A percentile compares a stretch with the other conserved stretches of the same genome.
These are phyloP conservation scores for Posidonia oceanica DNA, from an alignment of 116 monocot species.

Conservation along the genomic window DNA sequence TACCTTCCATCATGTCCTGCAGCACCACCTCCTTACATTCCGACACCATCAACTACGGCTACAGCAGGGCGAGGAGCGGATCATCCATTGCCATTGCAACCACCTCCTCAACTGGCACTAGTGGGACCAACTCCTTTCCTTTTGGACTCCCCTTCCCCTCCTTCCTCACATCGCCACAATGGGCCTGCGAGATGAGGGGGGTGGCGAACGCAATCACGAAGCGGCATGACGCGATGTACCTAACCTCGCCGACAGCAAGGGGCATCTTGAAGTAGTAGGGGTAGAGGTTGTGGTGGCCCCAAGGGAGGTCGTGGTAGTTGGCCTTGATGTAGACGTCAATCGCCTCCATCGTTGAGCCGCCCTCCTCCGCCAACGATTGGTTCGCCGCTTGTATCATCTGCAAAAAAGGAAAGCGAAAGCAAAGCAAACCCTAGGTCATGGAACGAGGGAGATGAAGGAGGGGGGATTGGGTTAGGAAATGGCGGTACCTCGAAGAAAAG, in stretches of 20 bases:
- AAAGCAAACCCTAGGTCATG: background rate
- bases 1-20: background rate
- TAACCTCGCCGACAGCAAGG: constrained; percentile 4
- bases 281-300: constrained; percentile 14
- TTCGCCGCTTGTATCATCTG: constrained; percentile 15
- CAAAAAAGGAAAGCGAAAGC: background rate
- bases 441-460: too few relatives aligned
- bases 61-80: too few relatives aligned
- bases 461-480: background rate
- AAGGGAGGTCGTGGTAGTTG: constrained; percentile 7
- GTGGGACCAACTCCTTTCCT: background rate
- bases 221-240: background rate
- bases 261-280: constrained; percentile 9
- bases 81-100: background rate
- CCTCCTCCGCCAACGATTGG: background rate
- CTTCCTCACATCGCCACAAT: background rate
- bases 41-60: background rate
- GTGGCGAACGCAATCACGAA: background rate
- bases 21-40: background rate
- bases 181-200: background rate
- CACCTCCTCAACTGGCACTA: background rate
- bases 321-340: constrained; percentile 5
- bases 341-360: constrained; percentile 2
- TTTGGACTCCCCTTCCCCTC: too few relatives aligned
- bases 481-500: constrained; percentile 7